Evolutionary conservation across 75 land plant species (phyloP).

Genomic region (Pinus albicaulis): DNA sequence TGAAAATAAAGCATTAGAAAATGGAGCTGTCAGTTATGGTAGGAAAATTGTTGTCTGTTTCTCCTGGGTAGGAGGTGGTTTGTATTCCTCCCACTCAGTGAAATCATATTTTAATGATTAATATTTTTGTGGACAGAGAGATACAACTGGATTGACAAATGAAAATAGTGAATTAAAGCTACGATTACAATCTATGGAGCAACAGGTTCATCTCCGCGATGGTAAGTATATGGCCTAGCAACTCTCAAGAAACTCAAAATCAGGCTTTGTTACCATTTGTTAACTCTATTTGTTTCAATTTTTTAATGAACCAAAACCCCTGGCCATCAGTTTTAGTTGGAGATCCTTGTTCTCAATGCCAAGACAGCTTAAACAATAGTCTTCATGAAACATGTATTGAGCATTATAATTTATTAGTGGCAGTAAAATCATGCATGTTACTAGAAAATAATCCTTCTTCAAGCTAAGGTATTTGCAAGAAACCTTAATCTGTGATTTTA

Average conservation of each 20-base stretch:
- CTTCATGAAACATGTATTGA: background rate
- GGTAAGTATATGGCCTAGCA: slow-evolving; percentile 28
- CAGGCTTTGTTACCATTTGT: background rate
- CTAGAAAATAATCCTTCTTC: background rate
- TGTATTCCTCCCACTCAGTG: background rate
- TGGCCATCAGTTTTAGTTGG: background rate
- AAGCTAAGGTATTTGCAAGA: background rate
- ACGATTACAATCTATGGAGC: slow-evolving; percentile 67
- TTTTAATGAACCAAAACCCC: background rate
- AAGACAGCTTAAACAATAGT: background rate
- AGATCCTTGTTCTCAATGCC: background rate
- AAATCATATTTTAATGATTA: background rate
- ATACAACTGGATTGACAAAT: slow-evolving; percentile 54
- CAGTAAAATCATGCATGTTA: background rate
- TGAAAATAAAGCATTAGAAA: background rate
- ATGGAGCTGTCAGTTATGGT: background rate
- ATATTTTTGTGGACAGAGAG: slow-evolving; percentile 41
- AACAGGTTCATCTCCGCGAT: slow-evolving; percentile 75
- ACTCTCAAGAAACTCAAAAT: background rate
- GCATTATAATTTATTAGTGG: background rate
- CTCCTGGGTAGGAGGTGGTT: background rate
- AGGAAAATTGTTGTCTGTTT: background rate
- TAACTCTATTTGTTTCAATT: background rate
- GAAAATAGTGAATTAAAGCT: slow-evolving; percentile 77
- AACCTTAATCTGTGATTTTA: background rate